These are phyloP conservation scores for Chlamydomonas applanata DNA, from an alignment of 139 green algal genomes.

Conservation along the genomic window DNA sequence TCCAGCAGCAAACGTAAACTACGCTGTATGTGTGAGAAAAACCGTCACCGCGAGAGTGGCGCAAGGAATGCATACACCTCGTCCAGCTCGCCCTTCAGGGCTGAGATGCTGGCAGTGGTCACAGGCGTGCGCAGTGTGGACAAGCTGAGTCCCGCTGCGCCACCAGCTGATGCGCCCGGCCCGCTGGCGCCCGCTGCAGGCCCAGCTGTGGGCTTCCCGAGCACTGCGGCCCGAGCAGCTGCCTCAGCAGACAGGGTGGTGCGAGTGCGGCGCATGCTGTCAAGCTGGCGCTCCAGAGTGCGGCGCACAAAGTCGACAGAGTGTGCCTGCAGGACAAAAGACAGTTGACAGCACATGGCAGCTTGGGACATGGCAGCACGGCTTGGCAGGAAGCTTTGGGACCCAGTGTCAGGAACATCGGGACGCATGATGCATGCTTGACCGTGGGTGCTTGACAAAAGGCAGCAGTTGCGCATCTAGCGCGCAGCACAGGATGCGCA, in stretches of 20 bases:
- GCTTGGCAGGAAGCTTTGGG: too few relatives aligned
- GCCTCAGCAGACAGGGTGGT: conserved; percentile 30
- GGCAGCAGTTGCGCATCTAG: too few relatives aligned
- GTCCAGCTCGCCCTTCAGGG: conserved; percentile 25
- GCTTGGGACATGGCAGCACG: too few relatives aligned
- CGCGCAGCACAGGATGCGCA: too few relatives aligned
- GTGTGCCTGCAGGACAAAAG: conserved; percentile 79
- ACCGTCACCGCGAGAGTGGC: neutral
- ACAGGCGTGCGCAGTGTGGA: conserved; percentile 24
- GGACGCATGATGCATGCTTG: too few relatives aligned
- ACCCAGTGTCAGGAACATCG: too few relatives aligned
- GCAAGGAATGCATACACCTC: conserved; percentile 32
- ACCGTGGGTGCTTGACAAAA: too few relatives aligned
- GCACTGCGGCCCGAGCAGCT: conserved; percentile 15
- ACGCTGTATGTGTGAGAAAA: too few relatives aligned
- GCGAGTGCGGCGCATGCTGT: conserved; percentile 72
- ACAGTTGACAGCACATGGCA: too few relatives aligned
- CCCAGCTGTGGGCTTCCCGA: conserved; percentile 1
- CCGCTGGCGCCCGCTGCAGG: neutral
- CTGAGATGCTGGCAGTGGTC: conserved; percentile 19
- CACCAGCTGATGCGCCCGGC: conserved; percentile 3
- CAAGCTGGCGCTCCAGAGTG: conserved; percentile 86
- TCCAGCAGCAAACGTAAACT: too few relatives aligned
- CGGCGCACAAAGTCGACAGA: conserved; percentile 85
- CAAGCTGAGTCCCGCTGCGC: conserved; percentile 30